Evolutionary conservation across 2,329 filamentous ascomycete species (phyloP), one percentile per base, ranked within the genome.

Genomic region (Seiridium unicorne): DNA sequence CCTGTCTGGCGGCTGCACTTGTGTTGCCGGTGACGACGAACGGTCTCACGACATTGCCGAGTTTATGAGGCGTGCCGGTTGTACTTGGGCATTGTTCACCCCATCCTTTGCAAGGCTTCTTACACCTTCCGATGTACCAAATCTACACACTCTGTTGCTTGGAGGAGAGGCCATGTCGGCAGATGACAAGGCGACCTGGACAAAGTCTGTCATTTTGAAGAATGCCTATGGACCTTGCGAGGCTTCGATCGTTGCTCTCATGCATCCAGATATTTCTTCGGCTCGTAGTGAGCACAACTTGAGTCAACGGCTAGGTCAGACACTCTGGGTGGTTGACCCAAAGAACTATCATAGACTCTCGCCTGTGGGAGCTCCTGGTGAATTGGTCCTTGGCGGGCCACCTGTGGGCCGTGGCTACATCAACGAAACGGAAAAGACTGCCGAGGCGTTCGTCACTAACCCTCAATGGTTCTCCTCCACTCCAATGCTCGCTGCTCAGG

Each of bases 361-460:
- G 2, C 66, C 66, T 1, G 26, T 68, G 34, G 57, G 57, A 5
- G 42, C 47, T n/a, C 47, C 49, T n/a, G 57, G 49, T 35, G 57
- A 59, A 26, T 38, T 59, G 40, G 31, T 59, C 26, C 49, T 67
- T n/a, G 58, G 55, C 6, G 66, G 66, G 3, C 75, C 76, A 10
- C 70, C 71, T 5, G 68, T 79, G 42, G 76, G 74, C 40, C 68
- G 75, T 51, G 74, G 75, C 55, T 79, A 79, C 58, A 66, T 76
- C 49, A 76, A 77, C 57, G 74, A 77, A 26, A 69, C 68, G 1
- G 65, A 70, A 55, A 76, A 76, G 61, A 78, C 76, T 0, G 67
- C 68, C 18, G 74, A 74, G 35, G 69, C 70, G 1, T 79, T 78
- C 47, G 73, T 78, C 47, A 69, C 68, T 32, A 66, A 74, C 58